phyloP scores from a whole-genome alignment of 2,329 filamentous ascomycete genomes.

The Dactylellina parvicollis region DNA sequence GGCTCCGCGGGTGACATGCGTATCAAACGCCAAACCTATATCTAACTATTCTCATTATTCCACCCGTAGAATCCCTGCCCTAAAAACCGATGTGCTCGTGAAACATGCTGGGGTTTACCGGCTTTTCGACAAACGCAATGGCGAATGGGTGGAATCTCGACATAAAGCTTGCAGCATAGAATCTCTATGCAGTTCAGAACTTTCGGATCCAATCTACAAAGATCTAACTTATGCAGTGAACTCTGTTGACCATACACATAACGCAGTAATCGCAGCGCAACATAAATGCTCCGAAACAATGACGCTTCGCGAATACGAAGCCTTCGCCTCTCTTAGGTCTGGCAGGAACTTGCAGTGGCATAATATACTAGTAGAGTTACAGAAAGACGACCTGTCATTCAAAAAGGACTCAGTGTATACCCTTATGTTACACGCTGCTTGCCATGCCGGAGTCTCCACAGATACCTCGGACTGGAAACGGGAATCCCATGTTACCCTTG shows the following conservation, averaged over 20 bases:
- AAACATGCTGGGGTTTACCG: constrained; percentile 15
- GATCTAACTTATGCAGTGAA: constrained; percentile 57
- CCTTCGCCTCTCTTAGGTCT: constrained; percentile 65
- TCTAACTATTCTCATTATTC: background rate
- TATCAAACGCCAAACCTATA: constrained; percentile 20
- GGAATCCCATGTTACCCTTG: constrained; percentile 13
- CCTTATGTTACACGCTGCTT: constrained; percentile 66
- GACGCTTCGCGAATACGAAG: constrained; percentile 67
- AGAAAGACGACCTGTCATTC: constrained; percentile 65
- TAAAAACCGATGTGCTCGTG: background rate
- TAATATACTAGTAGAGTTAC: constrained; percentile 68
- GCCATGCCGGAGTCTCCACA: constrained; percentile 63
- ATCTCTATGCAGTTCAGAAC: background rate
- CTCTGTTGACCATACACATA: constrained; percentile 61
- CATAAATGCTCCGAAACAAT: constrained; percentile 65
- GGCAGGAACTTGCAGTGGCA: constrained; percentile 67
- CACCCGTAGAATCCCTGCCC: background rate
- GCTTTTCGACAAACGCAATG: background rate
- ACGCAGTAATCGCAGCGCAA: constrained; percentile 67
- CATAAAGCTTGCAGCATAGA: constrained; percentile 5
- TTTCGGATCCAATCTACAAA: constrained; percentile 56
- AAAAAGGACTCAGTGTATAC: constrained; percentile 65
- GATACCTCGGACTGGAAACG: constrained; percentile 4
- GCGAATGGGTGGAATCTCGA: constrained; percentile 6
- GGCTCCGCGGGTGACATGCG: background rate